Evolutionary conservation across 768 basidiomycete genomes (phyloP), one percentile per base, ranked within the genome.

Genomic region (Agaricus blazei): DNA sequence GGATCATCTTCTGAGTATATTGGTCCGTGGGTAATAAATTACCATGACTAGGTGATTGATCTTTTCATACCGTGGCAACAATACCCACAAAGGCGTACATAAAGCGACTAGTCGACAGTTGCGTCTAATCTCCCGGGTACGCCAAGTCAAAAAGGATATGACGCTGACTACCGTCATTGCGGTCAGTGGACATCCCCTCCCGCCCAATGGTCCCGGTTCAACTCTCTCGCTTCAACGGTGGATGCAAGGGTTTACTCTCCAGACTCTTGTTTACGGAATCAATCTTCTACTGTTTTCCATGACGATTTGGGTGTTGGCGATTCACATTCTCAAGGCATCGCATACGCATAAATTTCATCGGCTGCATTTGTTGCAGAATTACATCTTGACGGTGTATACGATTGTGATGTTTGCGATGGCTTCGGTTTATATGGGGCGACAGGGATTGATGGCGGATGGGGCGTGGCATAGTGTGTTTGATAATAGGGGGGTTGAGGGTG

Each of bases 191-290:
- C 24, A 8, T 27, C 24, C 26, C n/a, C 26, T 23, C 45, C 23
- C 44, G 9, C 15, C 24, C 12, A 23, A 27, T 42, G 34, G 36
- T 19, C 52, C n/a, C 5, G 28, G 11, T 15, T 27, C 28, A 19
- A 11, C 15, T 34, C 14, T 23, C 31, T 24, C 38, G 15, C 12
- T 34, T 50, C 54, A 27, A 43, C 34, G 50, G 14, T 56, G 48
- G 48, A 56, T 56, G 11, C 14, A 49, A n/a, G 54, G 54, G 2
- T 50, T 49, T 31, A 44, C 34, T 40, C 48, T 56, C 19, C 54
- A 56, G 42, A 49, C 54, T 9, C 12, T 50, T 12, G 31, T 44
- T 26, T 56, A 50, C 36, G 54, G 54, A n/a, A 44, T 44, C 11
- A 56, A 56, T 26, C 7, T 28, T 41, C 23, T 56, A 15, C 42